A percentile compares a stretch with the other conserved stretches of the same genome.
These are phyloP conservation scores for Deuterostichococcus epilithicus DNA, from an alignment of 139 green algal species.

Conservation along the genomic window DNA sequence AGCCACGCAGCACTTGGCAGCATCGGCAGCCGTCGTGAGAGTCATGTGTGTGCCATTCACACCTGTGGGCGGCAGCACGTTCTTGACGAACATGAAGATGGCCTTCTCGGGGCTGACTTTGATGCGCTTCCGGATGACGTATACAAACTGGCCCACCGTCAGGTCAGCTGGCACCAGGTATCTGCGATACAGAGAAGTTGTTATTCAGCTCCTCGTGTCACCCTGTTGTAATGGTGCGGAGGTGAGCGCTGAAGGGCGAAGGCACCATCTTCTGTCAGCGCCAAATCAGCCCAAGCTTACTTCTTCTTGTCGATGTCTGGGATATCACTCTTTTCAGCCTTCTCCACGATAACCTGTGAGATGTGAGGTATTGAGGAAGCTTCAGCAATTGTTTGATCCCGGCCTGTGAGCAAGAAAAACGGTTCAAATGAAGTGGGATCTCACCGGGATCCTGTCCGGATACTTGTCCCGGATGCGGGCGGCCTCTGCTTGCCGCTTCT, in stretches of 20 bases:
- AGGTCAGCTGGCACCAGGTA: constrained; percentile 97
- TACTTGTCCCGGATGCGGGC: constrained; percentile 96
- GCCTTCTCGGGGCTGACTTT: constrained; percentile 94
- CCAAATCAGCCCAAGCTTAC: constrained; percentile 50
- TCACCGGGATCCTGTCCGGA: constrained; percentile 89
- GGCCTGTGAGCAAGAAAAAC: background rate
- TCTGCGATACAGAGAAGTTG: constrained; percentile 40
- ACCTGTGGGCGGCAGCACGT: constrained; percentile 93
- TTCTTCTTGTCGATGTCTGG: constrained; percentile 99
- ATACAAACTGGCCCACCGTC: constrained; percentile 98
- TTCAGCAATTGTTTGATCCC: background rate
- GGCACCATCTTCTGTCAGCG: background rate
- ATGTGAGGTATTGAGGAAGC: background rate
- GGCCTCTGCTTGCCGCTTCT: constrained; percentile 92
- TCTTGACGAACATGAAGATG: constrained; percentile 99
- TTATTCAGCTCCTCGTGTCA: background rate
- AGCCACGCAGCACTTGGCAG: background rate
- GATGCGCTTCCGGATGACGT: constrained; percentile 98
- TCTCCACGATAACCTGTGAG: constrained; percentile 97
- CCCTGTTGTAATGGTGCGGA: too few species aligned
- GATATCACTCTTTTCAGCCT: constrained; percentile 91
- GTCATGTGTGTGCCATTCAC: too few species aligned
- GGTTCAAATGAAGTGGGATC: constrained; percentile 2
- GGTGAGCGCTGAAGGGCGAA: too few species aligned
- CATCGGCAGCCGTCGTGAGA: too few species aligned